Percentiles rank a stretch among this genome's conserved stretches.
Evolutionary conservation across 225 moss, liverwort and hornwort species (phyloP).

Genomic region (Antitrichia curtipendula): DNA sequence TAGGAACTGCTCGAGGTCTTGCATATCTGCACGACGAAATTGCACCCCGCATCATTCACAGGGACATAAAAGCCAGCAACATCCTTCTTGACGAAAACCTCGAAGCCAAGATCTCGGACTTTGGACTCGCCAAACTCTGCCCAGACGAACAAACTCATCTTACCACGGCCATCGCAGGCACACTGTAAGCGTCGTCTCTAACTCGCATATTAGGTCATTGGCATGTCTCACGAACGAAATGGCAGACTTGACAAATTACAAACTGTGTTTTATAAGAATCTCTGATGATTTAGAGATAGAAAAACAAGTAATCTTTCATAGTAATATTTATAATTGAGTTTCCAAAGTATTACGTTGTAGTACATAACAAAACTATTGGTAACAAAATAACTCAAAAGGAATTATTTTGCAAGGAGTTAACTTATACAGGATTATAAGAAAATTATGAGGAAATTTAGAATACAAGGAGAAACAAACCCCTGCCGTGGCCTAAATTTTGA

Average conservation of each 20-base stretch:
- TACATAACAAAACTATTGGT: not conserved
- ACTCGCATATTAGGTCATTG: not conserved
- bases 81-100: slow-evolving; percentile 40
- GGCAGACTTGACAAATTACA: not conserved
- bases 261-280: not conserved
- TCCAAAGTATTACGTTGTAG: not conserved
- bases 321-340: not conserved
- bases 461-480: not conserved
- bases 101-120: slow-evolving; percentile 50
- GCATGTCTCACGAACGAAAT: not conserved
- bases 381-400: not conserved
- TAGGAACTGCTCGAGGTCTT: slow-evolving; percentile 41
- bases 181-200: slow-evolving; percentile 17
- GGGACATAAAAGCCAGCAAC: slow-evolving; percentile 53
- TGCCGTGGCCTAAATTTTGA: not conserved
- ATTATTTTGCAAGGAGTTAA: not conserved
- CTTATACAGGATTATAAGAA: not conserved
- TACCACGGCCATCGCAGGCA: slow-evolving; percentile 42
- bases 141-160: slow-evolving; percentile 35
- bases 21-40: slow-evolving; percentile 47
- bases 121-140: slow-evolving; percentile 43
- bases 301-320: not conserved
- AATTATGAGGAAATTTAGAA: not conserved
- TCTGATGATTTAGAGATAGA: not conserved
- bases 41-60: slow-evolving; percentile 33